Evolutionary conservation across 1,284 basidiomycete genomes (phyloP), one percentile per base, ranked within the genome.

Genomic region (Moesziomyces sp.): DNA sequence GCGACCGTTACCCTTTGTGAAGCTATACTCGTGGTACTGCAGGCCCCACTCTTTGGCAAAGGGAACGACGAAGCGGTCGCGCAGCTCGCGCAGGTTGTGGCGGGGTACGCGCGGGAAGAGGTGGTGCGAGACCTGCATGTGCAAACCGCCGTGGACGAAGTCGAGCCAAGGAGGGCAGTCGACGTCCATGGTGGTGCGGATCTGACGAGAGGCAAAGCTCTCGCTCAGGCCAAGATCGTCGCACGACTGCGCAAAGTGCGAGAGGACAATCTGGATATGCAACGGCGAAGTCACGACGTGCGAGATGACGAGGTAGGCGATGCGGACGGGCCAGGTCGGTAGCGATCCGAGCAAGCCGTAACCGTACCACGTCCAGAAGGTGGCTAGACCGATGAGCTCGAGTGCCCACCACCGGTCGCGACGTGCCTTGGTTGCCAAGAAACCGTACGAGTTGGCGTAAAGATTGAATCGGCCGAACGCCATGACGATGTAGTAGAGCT

Each of bases 101-200:
- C 97, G 88, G 2, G 97, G 97, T 2, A 98, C 87, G 23, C 97
- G 91, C 9, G 96, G 97, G 87, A 98, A 97, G 63, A 98, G 88
- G 85, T 98, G 97, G 82, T 99, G 96, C 5, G 96, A 94, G 43
- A 98, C 94, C 85, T 99, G 96, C 49, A 98, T 90, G 80, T 99
- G 94, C 24, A 89, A 89, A 3, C 93, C 96, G 28, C 96, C 96
- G 83, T 99, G 96, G 30, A 98, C 85, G 81, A 94, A 97, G 71
- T 90, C 92, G 74, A 97, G 88, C 47, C 89, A 89, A 3, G 90
- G 87, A 1, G 91, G 89, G 85, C 95, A 98, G 65, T 92, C 89
- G 42, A 99, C 94, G 85, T 99, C 97, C 72, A 93, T 93, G 0
- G 97, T 98, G 9, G 97, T 99, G 52, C 96, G 91, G 65, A 99